A percentile compares a stretch with the other conserved stretches of the same genome.
phyloP scores from a whole-genome alignment of 1,139 yeast species.

The Pichia sp. region DNA sequence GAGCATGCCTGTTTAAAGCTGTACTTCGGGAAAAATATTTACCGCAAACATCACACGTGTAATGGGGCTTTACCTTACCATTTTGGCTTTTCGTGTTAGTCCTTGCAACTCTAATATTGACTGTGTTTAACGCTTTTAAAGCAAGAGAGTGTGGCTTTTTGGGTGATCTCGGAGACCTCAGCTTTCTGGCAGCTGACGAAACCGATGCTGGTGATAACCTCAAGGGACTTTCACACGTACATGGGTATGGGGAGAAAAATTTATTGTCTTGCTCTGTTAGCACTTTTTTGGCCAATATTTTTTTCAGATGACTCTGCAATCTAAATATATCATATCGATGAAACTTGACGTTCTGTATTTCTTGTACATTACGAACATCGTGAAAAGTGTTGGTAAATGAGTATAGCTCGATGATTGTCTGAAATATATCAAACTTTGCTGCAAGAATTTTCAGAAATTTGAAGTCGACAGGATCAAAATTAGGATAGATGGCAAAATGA shows the following conservation, averaged over 20 bases:
- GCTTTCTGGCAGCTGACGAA: not conserved
- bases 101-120: not conserved
- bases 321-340: constrained; percentile 3
- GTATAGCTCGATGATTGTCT: constrained; percentile 6
- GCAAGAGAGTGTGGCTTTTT: not conserved
- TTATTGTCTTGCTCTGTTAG: not conserved
- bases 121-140: not conserved
- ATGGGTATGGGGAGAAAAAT: constrained; percentile 2
- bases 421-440: not conserved
- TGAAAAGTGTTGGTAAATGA: constrained; percentile 9
- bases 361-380: not conserved
- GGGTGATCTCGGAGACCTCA: not conserved
- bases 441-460: not conserved
- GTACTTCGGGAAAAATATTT: constrained; percentile 26
- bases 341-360: not conserved
- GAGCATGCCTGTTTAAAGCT: constrained; percentile 25
- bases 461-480: constrained; percentile 5
- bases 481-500: constrained; percentile 10
- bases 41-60: constrained; percentile 22
- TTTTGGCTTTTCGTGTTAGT: not conserved
- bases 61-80: not conserved
- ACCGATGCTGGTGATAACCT: not conserved
- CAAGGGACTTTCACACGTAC: not conserved
- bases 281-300: constrained; percentile 1
- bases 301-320: constrained; percentile 4